Evolutionary conservation across 768 basidiomycete genomes (phyloP), one percentile per base, ranked within the genome.

Genomic region (Lentinula lateritia): DNA sequence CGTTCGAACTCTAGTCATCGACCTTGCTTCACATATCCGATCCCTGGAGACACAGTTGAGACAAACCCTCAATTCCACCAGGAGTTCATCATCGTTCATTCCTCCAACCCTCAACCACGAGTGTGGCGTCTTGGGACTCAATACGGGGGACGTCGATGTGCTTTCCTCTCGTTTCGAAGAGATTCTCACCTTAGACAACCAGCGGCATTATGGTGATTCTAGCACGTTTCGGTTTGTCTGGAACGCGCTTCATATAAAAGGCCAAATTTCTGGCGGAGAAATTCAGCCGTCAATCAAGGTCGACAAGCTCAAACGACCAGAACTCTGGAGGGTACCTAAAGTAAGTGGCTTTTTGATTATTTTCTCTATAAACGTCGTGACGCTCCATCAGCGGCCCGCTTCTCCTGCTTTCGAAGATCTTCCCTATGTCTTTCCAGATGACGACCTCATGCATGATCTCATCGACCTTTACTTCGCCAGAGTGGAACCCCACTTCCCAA

Each of bases 381-480:
- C 28, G 28, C 3, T 28, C 28, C 28, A 28, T 28, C n/a, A 59
- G 58, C 50, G 58, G 58, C 58, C 48, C 35, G 16, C 32, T 46
- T 34, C 6, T 12, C 12, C 5, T 20, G 12, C 45, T 12, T 7
- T 20, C 2, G 6, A 34, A 15, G 28, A 12, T 10, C 39, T 38
- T 10, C 39, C 59, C 15, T 52, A 23, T 23, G 15, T 12, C 13
- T 88, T 82, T 60, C 87, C 87, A 0, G 79, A 82, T 1, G 68
- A 72, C 5, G 86, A 87, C 52, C 76, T 94, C 16, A 75, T 83
- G 10, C 62, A 67, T 1, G 63, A 67, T 0, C 79, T 96, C 34
- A 74, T 92, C 50, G 78, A 88, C 50, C 70, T 80, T n/a, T 93
- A 88, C 66, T 96, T 95, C 69, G 64, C 64, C 0, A 66, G 83